Conservation (phyloP, 345 rosid species). For the Anacardium occidentale region DNA sequence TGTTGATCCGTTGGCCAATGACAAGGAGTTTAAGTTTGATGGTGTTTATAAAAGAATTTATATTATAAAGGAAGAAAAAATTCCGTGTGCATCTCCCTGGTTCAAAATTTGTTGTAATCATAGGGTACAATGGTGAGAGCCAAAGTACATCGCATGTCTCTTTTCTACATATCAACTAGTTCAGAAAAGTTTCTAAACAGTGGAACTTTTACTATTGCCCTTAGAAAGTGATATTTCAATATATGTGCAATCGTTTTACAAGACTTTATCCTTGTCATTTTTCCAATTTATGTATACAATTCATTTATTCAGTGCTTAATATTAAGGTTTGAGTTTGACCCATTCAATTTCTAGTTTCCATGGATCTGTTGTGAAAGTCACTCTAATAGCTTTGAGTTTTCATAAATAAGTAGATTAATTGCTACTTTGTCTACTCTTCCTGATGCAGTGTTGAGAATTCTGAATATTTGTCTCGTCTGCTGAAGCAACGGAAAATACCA, state of each 20-base stretch:
- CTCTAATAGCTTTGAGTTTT: conserved; percentile 1
- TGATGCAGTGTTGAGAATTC: conserved; percentile 89
- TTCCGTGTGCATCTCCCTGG: not conserved
- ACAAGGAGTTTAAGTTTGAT: not conserved
- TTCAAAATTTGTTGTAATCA: not conserved
- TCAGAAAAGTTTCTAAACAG: no score
- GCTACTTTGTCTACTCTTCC: conserved; percentile 21
- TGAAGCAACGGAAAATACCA: conserved; percentile 73
- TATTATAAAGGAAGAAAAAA: not conserved
- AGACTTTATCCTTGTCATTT: not conserved
- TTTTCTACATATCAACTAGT: not conserved
- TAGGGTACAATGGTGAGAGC: not conserved
- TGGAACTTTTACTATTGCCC: not conserved
- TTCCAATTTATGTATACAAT: not conserved
- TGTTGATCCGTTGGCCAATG: not conserved
- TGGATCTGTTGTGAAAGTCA: not conserved
- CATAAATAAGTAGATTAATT: conserved; percentile 12
- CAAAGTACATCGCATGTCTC: not conserved
- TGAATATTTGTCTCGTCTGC: conserved; percentile 81
- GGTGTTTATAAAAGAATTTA: not conserved
- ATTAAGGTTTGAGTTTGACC: not conserved
- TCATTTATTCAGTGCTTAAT: not conserved
- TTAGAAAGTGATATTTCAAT: not conserved
- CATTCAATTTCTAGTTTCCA: not conserved
- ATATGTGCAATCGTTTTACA: not conserved